phyloP scores from a whole-genome alignment of 768 basidiomycete genomes.

The Paxillus involutus region DNA sequence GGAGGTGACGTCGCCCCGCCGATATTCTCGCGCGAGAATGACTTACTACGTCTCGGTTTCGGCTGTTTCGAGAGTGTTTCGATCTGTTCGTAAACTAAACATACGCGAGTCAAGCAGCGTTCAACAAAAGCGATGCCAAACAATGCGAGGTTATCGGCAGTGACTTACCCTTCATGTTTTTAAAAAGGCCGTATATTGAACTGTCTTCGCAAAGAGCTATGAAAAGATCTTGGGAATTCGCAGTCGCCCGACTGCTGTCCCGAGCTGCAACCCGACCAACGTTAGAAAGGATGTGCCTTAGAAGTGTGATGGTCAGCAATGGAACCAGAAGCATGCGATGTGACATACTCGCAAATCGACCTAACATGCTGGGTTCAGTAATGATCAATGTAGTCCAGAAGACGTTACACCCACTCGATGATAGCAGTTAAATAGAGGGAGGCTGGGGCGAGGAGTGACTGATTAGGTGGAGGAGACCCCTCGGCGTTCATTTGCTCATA shows the following conservation, averaged over 20 bases:
- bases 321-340: slow-evolving; percentile 1
- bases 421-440: slow-evolving; percentile 91
- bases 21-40: slow-evolving; percentile 57
- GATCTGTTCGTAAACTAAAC: slow-evolving; percentile 75
- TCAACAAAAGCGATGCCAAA: slow-evolving; percentile 18
- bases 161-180: slow-evolving; percentile 76
- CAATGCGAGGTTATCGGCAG: background rate
- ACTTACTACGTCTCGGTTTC: slow-evolving; percentile 66
- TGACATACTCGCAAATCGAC: slow-evolving; percentile 82
- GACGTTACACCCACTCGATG: slow-evolving; percentile 69
- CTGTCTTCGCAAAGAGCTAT: slow-evolving; percentile 90
- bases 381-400: slow-evolving; percentile 15
- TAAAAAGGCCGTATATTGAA: slow-evolving; percentile 81
- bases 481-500: slow-evolving; percentile 58
- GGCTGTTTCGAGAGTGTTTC: slow-evolving; percentile 61
- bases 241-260: slow-evolving; percentile 76
- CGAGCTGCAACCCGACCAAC: slow-evolving; percentile 83
- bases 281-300: slow-evolving; percentile 80
- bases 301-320: slow-evolving; percentile 7
- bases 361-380: slow-evolving; percentile 42
- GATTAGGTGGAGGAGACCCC: slow-evolving; percentile 51
- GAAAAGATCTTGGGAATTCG: slow-evolving; percentile 81
- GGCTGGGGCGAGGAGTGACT: slow-evolving; percentile 71
- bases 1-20: slow-evolving; percentile 45
- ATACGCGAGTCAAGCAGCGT: slow-evolving; percentile 15